These are phyloP conservation scores for Diutina rugosa DNA, from an alignment of 1,139 yeast genomes.

Conservation along the genomic window DNA sequence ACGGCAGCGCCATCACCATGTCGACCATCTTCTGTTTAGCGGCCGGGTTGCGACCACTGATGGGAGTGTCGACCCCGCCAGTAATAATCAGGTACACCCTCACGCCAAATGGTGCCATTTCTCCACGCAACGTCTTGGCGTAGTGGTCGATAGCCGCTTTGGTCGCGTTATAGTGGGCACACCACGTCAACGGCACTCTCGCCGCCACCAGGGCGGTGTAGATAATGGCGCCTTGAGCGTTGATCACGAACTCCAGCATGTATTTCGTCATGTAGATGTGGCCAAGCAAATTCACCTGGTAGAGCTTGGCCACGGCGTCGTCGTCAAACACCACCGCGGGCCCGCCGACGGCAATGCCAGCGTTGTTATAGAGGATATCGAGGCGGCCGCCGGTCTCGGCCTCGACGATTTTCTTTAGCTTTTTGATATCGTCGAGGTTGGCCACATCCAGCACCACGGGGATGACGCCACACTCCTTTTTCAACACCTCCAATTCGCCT, in stretches of 20 bases:
- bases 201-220: conserved; percentile 26
- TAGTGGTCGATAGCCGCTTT: conserved; percentile 20
- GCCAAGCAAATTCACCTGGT: conserved; percentile 24
- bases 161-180: conserved; percentile 18
- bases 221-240: conserved; percentile 22
- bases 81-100: conserved; percentile 24
- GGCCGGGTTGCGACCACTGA: conserved; percentile 10
- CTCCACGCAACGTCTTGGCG: conserved; percentile 12
- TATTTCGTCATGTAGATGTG: conserved; percentile 25
- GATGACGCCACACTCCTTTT: not conserved
- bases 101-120: conserved; percentile 22
- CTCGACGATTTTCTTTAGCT: not conserved
- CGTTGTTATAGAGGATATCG: not conserved
- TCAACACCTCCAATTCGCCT: not conserved
- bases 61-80: conserved; percentile 28
- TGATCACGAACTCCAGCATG: conserved; percentile 17
- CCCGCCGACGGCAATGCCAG: conserved; percentile 8
- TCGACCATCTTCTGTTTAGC: conserved; percentile 3
- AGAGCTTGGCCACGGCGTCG: conserved; percentile 11
- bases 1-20: conserved; percentile 4
- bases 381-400: not conserved
- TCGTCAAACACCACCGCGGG: conserved; percentile 22
- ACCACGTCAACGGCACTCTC: conserved; percentile 23
- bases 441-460: not conserved
- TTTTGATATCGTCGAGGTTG: not conserved